Base-by-base conservation (phyloP, 495 filamentous ascomycete species). In the Gamarada debralockiae region DNA sequence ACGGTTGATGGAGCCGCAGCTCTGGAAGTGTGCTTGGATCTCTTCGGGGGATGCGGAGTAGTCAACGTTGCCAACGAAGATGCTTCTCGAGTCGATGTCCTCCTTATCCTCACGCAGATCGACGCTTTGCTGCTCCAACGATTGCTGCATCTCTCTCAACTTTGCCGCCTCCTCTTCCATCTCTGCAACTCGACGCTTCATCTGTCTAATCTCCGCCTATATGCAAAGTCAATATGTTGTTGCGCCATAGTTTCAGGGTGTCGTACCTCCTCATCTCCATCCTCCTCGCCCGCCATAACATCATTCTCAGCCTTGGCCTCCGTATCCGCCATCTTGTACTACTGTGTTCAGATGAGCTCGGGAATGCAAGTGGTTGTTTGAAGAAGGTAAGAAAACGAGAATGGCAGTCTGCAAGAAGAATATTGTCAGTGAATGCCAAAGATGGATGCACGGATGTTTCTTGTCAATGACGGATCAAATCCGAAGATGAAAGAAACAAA, bases 131-230 rank as follows among this genome's bases (percentile, higher is more conserved):
- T 92, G 84, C 62, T 97, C 95, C 42, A 97, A 76, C 10, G 79
- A 83, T 20, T 85, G 83, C 70, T 99, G 95, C 92, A 97, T 97
- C 70, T 97, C 92, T 52, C 95, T 83, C 40, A 99, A 78, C 72
- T 97, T 97, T 9, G 90, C 87, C 12, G 95, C 95, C 71, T 99
- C 86, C 59, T 90, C 92, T 70, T 99, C 95, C 95, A 99, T 99
- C 73, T 99, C 95, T 55, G 91, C 90, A 25, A 99, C 92, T 62
- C 93, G 86, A 62, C 83, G 83, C 78, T 99, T 99, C 95, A 99
- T 97, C 46, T 90, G 92, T 22, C 85, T 84, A 65, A 99, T 97
- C 67, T 99, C 95, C 72, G 97, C 88, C 86, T 90, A 37, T 3
- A 5, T 4, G 25, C 15, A 22, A 10, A 17, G 40, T 20, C 25